phyloP scores from a whole-genome alignment of 2,329 filamentous ascomycete species.

The Neoascochyta sp. region DNA sequence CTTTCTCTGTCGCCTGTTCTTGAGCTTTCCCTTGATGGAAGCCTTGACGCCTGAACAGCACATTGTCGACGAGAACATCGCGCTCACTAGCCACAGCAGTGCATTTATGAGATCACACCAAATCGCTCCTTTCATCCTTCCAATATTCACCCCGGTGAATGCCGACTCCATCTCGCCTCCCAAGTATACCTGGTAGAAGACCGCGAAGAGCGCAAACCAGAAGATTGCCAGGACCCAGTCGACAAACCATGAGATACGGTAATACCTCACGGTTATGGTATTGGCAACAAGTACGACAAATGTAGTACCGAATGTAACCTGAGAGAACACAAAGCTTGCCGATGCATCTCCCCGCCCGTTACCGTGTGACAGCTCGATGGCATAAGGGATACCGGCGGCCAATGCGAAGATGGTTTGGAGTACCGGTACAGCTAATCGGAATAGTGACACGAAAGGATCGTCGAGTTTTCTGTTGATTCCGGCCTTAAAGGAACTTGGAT shows the following conservation, averaged over 20 bases:
- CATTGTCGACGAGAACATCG: conserved; percentile 23
- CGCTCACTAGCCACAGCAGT: conserved; percentile 21
- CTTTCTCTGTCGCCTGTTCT: conserved; percentile 6
- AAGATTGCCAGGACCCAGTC: conserved; percentile 18
- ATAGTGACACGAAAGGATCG: conserved; percentile 17
- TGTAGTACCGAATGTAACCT: conserved; percentile 17
- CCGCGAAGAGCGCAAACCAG: conserved; percentile 22
- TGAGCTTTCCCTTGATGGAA: conserved; percentile 13
- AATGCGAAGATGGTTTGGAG: conserved; percentile 23
- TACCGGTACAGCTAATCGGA: conserved; percentile 16
- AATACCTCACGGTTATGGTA: conserved; percentile 18
- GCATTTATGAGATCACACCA: conserved; percentile 24
- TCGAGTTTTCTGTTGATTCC: conserved; percentile 16
- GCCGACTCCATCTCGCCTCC: conserved; percentile 1
- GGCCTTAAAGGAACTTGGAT: conserved; percentile 17
- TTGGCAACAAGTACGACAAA: conserved; percentile 14
- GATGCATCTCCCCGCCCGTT: conserved; percentile 2
- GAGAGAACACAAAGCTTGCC: conserved; percentile 17
- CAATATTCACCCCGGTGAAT: conserved; percentile 9
- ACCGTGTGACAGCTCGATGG: conserved; percentile 14
- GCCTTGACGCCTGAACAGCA: conserved; percentile 22
- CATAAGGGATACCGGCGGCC: conserved; percentile 24
- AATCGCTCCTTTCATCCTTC: conserved; percentile 17
- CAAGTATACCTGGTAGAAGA: conserved; percentile 16
- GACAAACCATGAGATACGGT: conserved; percentile 18